Base-by-base conservation (phyloP, 2,329 filamentous ascomycete species). In the Aspergillus piperis region DNA sequence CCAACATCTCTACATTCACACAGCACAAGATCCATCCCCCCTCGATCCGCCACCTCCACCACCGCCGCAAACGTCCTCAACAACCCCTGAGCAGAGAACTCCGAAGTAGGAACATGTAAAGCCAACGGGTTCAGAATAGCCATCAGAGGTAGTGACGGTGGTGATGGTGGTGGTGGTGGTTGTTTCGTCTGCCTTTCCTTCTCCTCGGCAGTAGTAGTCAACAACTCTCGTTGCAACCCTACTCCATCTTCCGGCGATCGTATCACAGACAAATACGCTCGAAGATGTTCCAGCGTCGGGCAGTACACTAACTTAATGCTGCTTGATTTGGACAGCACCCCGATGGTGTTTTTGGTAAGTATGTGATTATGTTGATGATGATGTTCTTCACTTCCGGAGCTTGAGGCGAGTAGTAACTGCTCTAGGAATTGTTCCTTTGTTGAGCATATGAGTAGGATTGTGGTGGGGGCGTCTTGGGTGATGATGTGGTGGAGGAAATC, bases 231-330 rank as follows among this genome's bases (percentile, higher is more conserved):
- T 2, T 36, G 32, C 11, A 36, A 13, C 4, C 36, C 56, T 27
- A 44, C 11, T 44, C 17, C 15, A 38, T 48, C 50, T 6, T 50
- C 47, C 30, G 25, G 53, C 11, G 48, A 42, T 25, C 17, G 49
- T 36, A 86, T 83, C 54, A 85, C 81, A 44, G 89, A 81, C 17
- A 97, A 81, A 69, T 89, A 91, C 38, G 91, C 91, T 57, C 91
- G 88, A 6, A 96, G 84, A 73, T 90, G 88, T 21, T 90, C 87
- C 57, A 95, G 83, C 2, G 89, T 91, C 0, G 91, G 87, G 57
- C 87, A 84, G 76, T 96, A 97, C 38, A 86, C 78, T 8, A 93
- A 75, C 57, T 85, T 86, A 63, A 96, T 83, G 68, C 88, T 86
- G 30, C 86, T 84, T 7, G 91, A 88, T 3, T 84, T 83, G 50